Evolutionary conservation across 106 monocot genomes (phyloP).

Genomic region (Hemerocallis citrina): DNA sequence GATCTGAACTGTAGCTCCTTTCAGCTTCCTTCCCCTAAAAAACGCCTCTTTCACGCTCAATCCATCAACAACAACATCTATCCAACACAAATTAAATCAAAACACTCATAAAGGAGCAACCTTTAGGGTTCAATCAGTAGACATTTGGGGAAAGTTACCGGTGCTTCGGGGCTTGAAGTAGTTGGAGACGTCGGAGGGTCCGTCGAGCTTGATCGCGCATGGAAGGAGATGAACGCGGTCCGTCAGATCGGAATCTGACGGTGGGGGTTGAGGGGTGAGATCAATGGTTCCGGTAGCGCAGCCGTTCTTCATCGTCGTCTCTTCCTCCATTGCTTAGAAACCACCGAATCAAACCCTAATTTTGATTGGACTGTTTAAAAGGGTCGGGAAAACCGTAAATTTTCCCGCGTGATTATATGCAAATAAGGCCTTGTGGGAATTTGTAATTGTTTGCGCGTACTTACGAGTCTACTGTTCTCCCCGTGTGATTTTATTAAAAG

Average conservation of each 20-base stretch:
- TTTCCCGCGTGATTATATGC: constrained; percentile 8
- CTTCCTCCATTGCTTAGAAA: not conserved
- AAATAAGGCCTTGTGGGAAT: no score
- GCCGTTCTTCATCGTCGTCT: not conserved
- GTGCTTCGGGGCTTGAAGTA: constrained; percentile 59
- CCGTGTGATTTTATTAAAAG: no score
- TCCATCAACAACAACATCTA: constrained; percentile 47
- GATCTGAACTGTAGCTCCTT: constrained; percentile 34
- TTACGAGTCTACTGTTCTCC: no score
- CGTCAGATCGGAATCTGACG: constrained; percentile 28
- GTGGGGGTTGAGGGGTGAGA: constrained; percentile 11
- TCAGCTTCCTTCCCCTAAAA: constrained; percentile 69
- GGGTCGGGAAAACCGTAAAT: not conserved
- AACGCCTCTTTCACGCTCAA: constrained; percentile 45
- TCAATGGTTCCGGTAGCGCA: constrained; percentile 23
- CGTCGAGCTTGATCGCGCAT: constrained; percentile 58
- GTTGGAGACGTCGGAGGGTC: constrained; percentile 35
- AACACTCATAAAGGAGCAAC: not conserved
- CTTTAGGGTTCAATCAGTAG: not conserved
- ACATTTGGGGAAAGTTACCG: constrained; percentile 17
- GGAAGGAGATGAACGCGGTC: constrained; percentile 62
- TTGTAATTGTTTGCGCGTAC: no score
- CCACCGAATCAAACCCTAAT: not conserved
- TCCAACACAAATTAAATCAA: no score
- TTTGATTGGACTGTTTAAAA: not conserved